These are phyloP conservation scores for Bisporella sp. DNA, from an alignment of 2,329 filamentous ascomycete genomes.

Conservation along the genomic window DNA sequence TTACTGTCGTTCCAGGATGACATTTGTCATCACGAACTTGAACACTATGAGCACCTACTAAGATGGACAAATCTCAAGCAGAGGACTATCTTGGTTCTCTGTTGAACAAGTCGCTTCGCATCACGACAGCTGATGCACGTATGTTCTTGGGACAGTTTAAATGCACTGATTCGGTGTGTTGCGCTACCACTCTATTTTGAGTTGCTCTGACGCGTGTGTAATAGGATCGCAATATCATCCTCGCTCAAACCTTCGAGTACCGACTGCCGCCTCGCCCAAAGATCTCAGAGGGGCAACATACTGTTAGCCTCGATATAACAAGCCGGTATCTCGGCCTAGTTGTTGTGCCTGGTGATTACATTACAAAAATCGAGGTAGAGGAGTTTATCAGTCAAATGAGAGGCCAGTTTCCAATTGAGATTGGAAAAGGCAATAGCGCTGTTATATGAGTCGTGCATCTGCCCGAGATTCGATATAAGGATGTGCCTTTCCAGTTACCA, in stretches of 20 bases:
- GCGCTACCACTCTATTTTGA: constrained; percentile 1
- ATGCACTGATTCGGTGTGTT: constrained; percentile 81
- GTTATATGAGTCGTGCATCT: no score
- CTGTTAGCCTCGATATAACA: constrained; percentile 51
- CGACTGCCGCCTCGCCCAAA: constrained; percentile 55
- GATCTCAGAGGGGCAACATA: constrained; percentile 6
- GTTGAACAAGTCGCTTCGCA: constrained; percentile 70
- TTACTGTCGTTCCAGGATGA: no score
- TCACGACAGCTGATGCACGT: constrained; percentile 75
- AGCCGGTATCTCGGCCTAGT: constrained; percentile 84
- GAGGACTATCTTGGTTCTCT: constrained; percentile 55
- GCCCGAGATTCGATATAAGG: no score
- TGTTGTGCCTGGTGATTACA: constrained; percentile 79
- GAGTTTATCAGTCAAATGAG: constrained; percentile 49
- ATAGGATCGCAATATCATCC: constrained; percentile 82
- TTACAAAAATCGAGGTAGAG: constrained; percentile 84
- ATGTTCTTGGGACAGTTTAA: constrained; percentile 89
- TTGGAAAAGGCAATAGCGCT: no score
- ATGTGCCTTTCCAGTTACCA: no score
- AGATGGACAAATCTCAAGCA: constrained; percentile 39
- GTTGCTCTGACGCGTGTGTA: not conserved
- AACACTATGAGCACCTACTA: not conserved
- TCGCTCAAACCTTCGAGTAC: constrained; percentile 84
- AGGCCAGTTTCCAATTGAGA: not conserved
- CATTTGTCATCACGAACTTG: no score